A percentile compares a stretch with the other conserved stretches of the same genome.
Conservation (phyloP, 768 basidiomycete species). For the Lactarius evosmus region DNA sequence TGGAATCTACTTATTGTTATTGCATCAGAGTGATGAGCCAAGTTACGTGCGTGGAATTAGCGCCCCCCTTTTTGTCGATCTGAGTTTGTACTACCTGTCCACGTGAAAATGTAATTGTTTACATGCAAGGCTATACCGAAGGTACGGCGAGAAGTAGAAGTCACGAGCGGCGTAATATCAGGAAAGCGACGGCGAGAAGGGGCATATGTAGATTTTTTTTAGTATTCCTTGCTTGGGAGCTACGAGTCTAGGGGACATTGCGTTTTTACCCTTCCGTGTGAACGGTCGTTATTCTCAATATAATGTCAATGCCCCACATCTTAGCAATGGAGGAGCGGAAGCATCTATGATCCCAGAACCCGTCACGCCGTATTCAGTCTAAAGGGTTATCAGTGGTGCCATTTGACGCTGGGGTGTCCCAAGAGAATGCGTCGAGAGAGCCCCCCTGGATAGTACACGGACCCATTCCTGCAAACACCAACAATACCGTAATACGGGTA, state of each 20-base stretch:
- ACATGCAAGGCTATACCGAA: neutral
- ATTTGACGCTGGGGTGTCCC: neutral
- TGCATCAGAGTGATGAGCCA: neutral
- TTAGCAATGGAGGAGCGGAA: neutral
- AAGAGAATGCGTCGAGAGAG: neutral
- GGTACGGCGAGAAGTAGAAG: neutral
- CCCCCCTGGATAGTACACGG: too few relatives aligned
- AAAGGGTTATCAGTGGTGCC: neutral
- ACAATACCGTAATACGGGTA: too few relatives aligned
- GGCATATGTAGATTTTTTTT: neutral
- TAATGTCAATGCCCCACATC: neutral
- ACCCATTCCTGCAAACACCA: too few relatives aligned
- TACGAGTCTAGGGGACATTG: neutral
- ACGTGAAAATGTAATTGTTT: constrained; percentile 25
- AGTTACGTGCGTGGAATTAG: constrained; percentile 14
- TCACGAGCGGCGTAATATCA: constrained; percentile 2
- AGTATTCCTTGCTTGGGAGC: neutral
- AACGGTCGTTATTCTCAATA: neutral
- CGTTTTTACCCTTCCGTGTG: neutral
- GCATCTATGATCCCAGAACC: neutral
- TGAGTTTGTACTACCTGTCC: constrained; percentile 19
- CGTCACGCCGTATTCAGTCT: neutral
- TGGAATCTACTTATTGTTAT: constrained; percentile 24
- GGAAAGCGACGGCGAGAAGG: neutral
- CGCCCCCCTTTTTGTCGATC: constrained; percentile 22